Evolutionary conservation across 140 eudicot genomes (phyloP).

Genomic region (Cichorium intybus): DNA sequence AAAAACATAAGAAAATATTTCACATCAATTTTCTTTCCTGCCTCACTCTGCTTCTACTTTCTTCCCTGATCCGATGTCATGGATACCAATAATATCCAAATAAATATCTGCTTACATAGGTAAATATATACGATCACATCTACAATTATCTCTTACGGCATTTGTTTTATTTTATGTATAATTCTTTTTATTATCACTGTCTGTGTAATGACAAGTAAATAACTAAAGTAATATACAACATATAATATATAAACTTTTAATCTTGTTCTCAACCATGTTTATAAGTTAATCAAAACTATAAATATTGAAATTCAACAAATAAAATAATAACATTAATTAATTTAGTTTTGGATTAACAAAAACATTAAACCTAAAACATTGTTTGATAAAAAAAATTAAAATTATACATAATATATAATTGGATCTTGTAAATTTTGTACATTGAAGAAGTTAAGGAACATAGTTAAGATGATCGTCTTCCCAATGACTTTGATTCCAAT

Average conservation of each 20-base stretch:
- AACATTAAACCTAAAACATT: not conserved
- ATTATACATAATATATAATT: not conserved
- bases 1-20: not conserved
- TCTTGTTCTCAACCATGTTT: not conserved
- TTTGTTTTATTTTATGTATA: not conserved
- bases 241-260: not conserved
- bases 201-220: not conserved
- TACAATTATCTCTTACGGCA: not conserved
- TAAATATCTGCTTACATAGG: not conserved
- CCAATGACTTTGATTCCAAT: conserved; percentile 53
- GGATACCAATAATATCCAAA: not conserved
- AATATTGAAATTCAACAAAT: not conserved
- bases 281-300: not conserved
- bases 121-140: not conserved
- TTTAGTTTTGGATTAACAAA: not conserved
- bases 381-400: not conserved
- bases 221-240: not conserved
- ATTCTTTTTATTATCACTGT: not conserved
- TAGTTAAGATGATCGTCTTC: conserved; percentile 31
- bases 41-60: not conserved
- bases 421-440: not conserved
- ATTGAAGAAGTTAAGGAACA: conserved; percentile 29
- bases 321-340: not conserved
- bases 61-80: not conserved
- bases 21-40: not conserved